Percentiles rank a stretch among this genome's conserved stretches.
These are phyloP conservation scores for Trichoderma gamsii DNA, from an alignment of 495 filamentous ascomycete genomes.

Conservation along the genomic window DNA sequence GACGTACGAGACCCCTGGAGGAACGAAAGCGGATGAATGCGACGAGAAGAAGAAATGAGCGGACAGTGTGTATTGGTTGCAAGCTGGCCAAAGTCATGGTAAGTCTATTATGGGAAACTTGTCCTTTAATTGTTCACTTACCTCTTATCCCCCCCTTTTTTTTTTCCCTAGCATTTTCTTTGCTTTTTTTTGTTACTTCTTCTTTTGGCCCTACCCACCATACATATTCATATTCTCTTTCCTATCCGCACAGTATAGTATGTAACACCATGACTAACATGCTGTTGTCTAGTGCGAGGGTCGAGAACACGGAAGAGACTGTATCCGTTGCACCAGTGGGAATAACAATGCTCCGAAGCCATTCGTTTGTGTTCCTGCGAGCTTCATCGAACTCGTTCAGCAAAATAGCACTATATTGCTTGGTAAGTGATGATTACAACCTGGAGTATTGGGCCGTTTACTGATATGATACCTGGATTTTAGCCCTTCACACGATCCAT, in stretches of 20 bases:
- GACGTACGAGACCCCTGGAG: background rate
- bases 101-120: background rate
- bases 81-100: slow-evolving; percentile 10
- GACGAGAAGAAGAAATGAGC: background rate
- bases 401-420: background rate
- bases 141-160: background rate
- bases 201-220: too few species aligned
- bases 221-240: background rate
- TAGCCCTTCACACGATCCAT: background rate
- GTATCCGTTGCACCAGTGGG: background rate
- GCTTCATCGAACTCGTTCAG: background rate
- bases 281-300: background rate
- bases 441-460: background rate
- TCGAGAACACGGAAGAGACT: background rate
- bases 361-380: background rate
- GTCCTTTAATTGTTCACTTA: too few species aligned
- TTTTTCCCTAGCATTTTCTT: background rate
- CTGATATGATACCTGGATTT: background rate
- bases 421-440: background rate
- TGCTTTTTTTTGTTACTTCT: too few species aligned
- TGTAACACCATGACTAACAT: background rate
- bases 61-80: slow-evolving; percentile 6
- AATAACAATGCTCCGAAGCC: background rate
- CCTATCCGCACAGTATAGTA: background rate
- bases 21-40: background rate